Conservation (phyloP, 2,329 filamentous ascomycete species). For the Apiospora rasikravindrae region DNA sequence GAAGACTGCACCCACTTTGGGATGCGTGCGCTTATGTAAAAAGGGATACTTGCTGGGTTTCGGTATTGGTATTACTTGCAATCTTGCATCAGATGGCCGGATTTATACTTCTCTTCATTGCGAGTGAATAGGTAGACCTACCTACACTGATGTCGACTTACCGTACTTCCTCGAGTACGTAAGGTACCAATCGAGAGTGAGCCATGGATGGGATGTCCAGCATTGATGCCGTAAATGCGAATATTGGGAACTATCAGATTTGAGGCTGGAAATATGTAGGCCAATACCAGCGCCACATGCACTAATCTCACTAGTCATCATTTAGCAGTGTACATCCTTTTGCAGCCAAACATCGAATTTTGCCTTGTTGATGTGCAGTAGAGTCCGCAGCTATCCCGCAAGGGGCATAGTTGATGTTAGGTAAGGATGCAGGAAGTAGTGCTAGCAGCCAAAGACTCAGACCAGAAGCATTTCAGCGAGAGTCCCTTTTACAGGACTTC, state of each 20-base stretch:
- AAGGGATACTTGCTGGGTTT: background rate
- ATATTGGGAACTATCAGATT: background rate
- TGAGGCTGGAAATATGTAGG: slow-evolving; percentile 14
- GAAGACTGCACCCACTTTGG: background rate
- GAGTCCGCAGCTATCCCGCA: slow-evolving; percentile 4
- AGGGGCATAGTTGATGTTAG: background rate
- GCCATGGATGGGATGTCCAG: background rate
- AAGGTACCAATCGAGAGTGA: background rate
- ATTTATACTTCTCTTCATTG: background rate
- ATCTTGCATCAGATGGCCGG: background rate
- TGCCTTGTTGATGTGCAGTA: slow-evolving; percentile 6
- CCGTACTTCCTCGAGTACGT: background rate
- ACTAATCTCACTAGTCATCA: background rate
- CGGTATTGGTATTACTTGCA: background rate
- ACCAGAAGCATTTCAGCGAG: too few species aligned
- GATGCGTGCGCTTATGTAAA: slow-evolving; percentile 5
- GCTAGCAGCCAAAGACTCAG: background rate
- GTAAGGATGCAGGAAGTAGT: background rate
- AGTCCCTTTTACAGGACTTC: background rate
- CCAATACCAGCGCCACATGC: background rate
- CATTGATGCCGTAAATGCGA: background rate
- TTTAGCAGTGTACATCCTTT: background rate
- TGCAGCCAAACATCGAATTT: slow-evolving; percentile 2
- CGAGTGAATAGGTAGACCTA: background rate
- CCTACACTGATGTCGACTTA: background rate